These are phyloP conservation scores for Ceratocystis papillata DNA, from an alignment of 2,329 filamentous ascomycete genomes.

Conservation along the genomic window DNA sequence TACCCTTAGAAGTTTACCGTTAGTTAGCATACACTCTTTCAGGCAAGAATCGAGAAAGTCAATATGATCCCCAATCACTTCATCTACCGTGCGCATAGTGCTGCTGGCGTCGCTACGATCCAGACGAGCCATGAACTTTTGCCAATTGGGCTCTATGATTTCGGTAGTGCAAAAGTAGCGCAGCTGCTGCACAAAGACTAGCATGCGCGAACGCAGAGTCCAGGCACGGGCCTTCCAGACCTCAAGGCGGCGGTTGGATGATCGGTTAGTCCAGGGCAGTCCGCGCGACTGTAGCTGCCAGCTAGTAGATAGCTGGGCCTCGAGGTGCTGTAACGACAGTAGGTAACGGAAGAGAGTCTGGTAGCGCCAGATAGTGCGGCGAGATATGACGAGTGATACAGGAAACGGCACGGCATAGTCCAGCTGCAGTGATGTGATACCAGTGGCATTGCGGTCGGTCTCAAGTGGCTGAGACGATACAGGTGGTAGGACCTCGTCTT, in stretches of 20 bases:
- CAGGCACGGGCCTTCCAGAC: constrained; percentile 88
- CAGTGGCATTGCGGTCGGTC: constrained; percentile 74
- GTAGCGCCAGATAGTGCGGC: constrained; percentile 94
- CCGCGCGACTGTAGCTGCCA: constrained; percentile 86
- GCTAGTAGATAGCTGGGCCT: constrained; percentile 71
- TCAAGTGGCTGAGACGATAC: constrained; percentile 58
- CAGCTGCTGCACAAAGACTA: constrained; percentile 92
- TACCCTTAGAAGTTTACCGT: constrained; percentile 86
- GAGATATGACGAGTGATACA: constrained; percentile 85
- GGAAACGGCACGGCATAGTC: constrained; percentile 94
- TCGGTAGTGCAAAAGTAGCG: constrained; percentile 95
- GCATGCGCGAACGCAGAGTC: constrained; percentile 85
- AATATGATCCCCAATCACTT: constrained; percentile 97
- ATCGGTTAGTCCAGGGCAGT: constrained; percentile 71
- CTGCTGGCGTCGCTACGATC: constrained; percentile 44
- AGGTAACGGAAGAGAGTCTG: constrained; percentile 93
- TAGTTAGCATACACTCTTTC: constrained; percentile 98
- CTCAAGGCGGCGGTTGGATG: constrained; percentile 62
- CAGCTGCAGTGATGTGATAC: constrained; percentile 85
- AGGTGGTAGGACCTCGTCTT: constrained; percentile 70
- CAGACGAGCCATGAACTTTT: constrained; percentile 78
- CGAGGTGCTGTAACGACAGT: constrained; percentile 76
- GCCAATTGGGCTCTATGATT: constrained; percentile 97
- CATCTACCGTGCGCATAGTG: constrained; percentile 67
- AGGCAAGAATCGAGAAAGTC: constrained; percentile 96